These are phyloP conservation scores for Globisporangium nagaii DNA, from an alignment of 352 stramenopile genomes.

Conservation along the genomic window DNA sequence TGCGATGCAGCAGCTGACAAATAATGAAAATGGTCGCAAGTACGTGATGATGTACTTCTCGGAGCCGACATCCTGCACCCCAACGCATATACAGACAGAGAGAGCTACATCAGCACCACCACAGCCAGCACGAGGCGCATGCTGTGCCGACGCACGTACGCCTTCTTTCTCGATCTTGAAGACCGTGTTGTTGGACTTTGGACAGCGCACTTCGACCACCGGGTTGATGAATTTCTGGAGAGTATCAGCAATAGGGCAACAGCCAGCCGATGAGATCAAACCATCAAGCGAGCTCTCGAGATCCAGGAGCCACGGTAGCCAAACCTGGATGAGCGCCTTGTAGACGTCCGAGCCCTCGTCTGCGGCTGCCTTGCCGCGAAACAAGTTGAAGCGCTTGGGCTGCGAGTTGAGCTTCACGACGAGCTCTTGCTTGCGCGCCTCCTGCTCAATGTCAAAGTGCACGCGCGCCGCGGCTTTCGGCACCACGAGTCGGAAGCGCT, in stretches of 20 bases:
- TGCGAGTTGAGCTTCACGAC: constrained; percentile 45
- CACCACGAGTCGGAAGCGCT: constrained; percentile 49
- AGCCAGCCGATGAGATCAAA: background rate
- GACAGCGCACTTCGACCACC: constrained; percentile 57
- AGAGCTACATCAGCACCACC: background rate
- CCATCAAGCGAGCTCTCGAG: background rate
- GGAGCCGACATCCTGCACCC: constrained; percentile 47
- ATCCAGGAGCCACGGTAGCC: too few species aligned
- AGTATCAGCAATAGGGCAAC: background rate
- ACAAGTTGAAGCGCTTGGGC: constrained; percentile 43
- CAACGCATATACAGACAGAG: too few species aligned
- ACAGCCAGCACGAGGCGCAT: background rate
- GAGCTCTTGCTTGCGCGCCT: constrained; percentile 67
- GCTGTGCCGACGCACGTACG: constrained; percentile 22
- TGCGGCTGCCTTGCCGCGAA: constrained; percentile 26
- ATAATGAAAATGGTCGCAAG: constrained; percentile 69
- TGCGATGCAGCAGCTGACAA: constrained; percentile 72
- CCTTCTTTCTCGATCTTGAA: constrained; percentile 83
- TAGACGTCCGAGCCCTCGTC: constrained; percentile 27
- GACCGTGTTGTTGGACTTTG: constrained; percentile 59
- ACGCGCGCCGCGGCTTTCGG: constrained; percentile 37
- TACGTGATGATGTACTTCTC: constrained; percentile 82
- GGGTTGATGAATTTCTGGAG: constrained; percentile 81
- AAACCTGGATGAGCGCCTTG: constrained; percentile 45
- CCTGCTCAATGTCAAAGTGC: constrained; percentile 67